phyloP scores from a whole-genome alignment of 768 basidiomycete species.

The Phylloporus scabripes region DNA sequence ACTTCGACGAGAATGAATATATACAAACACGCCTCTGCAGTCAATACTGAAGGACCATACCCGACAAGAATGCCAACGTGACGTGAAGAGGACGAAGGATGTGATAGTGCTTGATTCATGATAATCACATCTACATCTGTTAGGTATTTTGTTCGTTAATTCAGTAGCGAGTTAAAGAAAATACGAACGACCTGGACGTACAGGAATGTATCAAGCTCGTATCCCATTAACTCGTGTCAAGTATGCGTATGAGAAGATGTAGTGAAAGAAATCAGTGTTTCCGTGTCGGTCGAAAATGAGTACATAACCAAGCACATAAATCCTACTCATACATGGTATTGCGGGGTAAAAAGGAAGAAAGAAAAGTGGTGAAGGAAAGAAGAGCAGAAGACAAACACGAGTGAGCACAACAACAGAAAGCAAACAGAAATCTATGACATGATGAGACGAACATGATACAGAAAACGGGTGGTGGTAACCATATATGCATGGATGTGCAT shows the following conservation, averaged over 20 bases:
- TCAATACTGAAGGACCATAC: too few relatives aligned
- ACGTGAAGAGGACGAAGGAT: too few relatives aligned
- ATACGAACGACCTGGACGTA: not conserved
- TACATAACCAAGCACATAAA: slow-evolving; percentile 2
- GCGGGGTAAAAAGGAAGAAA: not conserved
- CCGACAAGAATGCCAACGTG: too few relatives aligned
- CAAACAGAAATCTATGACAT: not conserved
- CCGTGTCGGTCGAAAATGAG: not conserved
- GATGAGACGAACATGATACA: not conserved
- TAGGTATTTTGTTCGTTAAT: not conserved
- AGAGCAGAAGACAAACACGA: not conserved
- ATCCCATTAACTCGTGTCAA: not conserved
- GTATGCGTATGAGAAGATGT: not conserved
- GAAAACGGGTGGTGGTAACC: not conserved
- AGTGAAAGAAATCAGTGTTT: not conserved
- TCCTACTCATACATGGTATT: slow-evolving; percentile 1
- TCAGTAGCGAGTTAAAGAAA: not conserved
- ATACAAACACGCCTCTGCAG: too few relatives aligned
- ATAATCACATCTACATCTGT: not conserved
- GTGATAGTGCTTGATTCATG: too few relatives aligned
- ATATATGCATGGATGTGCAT: not conserved
- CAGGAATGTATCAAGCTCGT: not conserved
- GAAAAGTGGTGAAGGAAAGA: not conserved
- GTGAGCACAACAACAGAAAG: not conserved
- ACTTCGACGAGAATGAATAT: too few relatives aligned